These are phyloP conservation scores for Thinopyrum elongatum DNA, from an alignment of 176 grass and related monocot species.

Conservation along the genomic window DNA sequence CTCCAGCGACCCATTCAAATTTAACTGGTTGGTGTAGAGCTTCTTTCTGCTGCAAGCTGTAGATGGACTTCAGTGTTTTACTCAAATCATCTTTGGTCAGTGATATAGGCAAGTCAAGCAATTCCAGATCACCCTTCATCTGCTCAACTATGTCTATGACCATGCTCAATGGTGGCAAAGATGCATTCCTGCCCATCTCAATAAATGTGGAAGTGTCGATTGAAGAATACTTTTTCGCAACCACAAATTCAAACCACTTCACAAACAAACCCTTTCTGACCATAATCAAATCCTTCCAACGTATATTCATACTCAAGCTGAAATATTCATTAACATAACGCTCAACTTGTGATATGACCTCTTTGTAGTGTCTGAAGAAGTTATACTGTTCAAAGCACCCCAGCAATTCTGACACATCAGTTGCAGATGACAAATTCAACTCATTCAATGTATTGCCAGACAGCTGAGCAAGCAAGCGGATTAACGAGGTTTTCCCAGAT, in stretches of 20 bases:
- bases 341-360: conserved; percentile 63
- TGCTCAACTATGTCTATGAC: conserved; percentile 68
- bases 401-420: conserved; percentile 91
- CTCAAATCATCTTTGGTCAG: conserved; percentile 56
- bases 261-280: conserved; percentile 63
- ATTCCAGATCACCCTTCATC: conserved; percentile 63
- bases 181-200: conserved; percentile 39
- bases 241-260: conserved; percentile 88
- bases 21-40: conserved; percentile 53
- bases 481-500: conserved; percentile 91
- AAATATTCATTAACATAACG: conserved; percentile 82
- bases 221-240: conserved; percentile 49
- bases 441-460: conserved; percentile 85
- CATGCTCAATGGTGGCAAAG: conserved; percentile 47
- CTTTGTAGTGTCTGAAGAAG: conserved; percentile 72
- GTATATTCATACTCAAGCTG: conserved; percentile 49
- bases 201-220: conserved; percentile 34
- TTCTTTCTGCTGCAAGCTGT: conserved; percentile 56
- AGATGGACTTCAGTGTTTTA: conserved; percentile 54
- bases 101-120: conserved; percentile 53
- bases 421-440: conserved; percentile 84
- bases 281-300: conserved; percentile 52
- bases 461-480: conserved; percentile 82
- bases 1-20: conserved; percentile 87
- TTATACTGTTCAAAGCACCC: conserved; percentile 99